phyloP scores from a whole-genome alignment of 1,139 yeast species.

The Taphrina communis region DNA sequence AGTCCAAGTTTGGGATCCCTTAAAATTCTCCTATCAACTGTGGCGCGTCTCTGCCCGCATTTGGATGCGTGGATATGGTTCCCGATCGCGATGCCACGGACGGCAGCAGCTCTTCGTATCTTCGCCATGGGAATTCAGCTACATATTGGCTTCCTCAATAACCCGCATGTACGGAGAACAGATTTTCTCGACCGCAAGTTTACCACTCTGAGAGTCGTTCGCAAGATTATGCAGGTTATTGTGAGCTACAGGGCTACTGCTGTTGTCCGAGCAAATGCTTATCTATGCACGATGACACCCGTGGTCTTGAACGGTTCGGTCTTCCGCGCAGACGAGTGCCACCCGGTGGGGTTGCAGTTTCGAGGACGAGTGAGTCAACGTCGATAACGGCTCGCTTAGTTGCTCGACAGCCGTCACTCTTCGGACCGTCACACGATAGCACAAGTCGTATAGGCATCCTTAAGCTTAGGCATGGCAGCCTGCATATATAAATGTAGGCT shows the following conservation, averaged over 20 bases:
- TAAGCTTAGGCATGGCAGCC: too few relatives aligned
- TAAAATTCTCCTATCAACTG: constrained; percentile 2
- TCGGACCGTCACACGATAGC: background rate
- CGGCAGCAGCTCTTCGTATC: too few relatives aligned
- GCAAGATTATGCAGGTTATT: too few relatives aligned
- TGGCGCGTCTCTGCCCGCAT: background rate
- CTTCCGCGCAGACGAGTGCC: constrained; percentile 6
- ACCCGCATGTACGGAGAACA: too few relatives aligned
- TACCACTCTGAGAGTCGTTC: too few relatives aligned
- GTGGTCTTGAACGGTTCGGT: background rate
- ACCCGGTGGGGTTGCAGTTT: background rate
- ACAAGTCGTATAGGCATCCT: background rate
- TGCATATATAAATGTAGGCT: too few relatives aligned
- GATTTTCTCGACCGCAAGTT: too few relatives aligned
- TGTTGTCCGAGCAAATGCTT: background rate
- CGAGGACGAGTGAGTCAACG: background rate
- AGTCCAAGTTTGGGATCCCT: too few relatives aligned
- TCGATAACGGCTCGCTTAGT: constrained; percentile 2
- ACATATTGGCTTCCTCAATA: too few relatives aligned
- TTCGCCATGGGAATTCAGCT: too few relatives aligned
- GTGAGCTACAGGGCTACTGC: too few relatives aligned
- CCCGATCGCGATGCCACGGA: too few relatives aligned
- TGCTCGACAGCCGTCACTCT: background rate
- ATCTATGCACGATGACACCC: constrained; percentile 1
- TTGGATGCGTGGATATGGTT: background rate